phyloP scores from a whole-genome alignment of 495 filamentous ascomycete genomes.

The Neurospora discreta region DNA sequence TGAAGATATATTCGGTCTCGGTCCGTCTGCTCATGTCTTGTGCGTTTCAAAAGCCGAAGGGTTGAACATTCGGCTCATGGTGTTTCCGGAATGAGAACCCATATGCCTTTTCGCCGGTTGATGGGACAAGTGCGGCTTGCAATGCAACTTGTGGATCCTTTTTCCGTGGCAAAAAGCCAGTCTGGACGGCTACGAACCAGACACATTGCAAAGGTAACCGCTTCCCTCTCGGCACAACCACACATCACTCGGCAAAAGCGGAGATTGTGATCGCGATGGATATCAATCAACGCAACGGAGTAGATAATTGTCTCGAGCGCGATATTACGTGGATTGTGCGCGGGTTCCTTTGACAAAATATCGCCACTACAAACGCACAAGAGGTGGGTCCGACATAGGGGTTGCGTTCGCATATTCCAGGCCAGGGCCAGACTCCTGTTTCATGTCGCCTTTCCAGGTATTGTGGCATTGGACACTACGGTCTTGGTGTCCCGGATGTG shows the following conservation, averaged over 20 bases:
- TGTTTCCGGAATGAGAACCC: not conserved
- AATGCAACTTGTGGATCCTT: not conserved
- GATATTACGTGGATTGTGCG: not conserved
- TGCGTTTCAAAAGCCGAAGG: not conserved
- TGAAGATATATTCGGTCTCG: conserved; percentile 14
- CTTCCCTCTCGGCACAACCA: not conserved
- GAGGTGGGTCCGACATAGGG: conserved; percentile 3
- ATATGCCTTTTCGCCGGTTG: not conserved
- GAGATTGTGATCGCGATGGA: not conserved
- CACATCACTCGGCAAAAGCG: not conserved
- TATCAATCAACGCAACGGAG: not conserved
- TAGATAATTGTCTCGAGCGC: not conserved
- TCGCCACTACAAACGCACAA: conserved; percentile 16
- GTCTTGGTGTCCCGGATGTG: not conserved
- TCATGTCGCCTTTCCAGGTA: conserved; percentile 21
- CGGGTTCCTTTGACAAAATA: conserved; percentile 7
- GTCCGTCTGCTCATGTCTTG: not conserved
- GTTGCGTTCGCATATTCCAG: conserved; percentile 23
- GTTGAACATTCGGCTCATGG: not conserved
- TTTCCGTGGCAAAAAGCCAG: not conserved
- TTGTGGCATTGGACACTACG: conserved; percentile 8
- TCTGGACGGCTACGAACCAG: not conserved
- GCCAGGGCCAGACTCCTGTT: conserved; percentile 25
- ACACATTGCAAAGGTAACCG: not conserved
- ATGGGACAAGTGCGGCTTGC: not conserved